Evolutionary conservation across 2,329 filamentous ascomycete species (phyloP).

Genomic region (Colletotrichum brevisporum): DNA sequence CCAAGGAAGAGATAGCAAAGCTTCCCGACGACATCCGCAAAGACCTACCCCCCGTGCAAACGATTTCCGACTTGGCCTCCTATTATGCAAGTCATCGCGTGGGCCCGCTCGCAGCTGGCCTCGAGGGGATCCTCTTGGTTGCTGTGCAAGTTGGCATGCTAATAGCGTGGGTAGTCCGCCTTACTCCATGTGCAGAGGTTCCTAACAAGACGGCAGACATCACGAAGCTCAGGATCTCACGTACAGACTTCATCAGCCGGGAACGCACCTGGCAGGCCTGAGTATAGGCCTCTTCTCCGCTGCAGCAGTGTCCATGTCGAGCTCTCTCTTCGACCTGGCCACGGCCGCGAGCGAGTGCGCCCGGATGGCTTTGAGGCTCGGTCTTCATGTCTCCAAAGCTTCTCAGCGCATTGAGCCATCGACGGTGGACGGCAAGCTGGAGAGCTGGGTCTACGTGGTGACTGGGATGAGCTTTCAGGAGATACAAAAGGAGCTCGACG

Average conservation of each 20-base stretch:
- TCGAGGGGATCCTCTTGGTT: neutral
- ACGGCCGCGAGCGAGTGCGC: conserved; percentile 57
- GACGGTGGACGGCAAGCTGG: conserved; percentile 43
- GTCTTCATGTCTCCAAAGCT: conserved; percentile 57
- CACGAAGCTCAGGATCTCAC: neutral
- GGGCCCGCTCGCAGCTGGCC: neutral
- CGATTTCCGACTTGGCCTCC: neutral
- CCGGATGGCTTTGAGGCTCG: conserved; percentile 61
- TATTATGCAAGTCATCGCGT: neutral
- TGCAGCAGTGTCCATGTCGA: conserved; percentile 58
- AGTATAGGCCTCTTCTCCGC: conserved; percentile 61
- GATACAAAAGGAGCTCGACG: conserved; percentile 56
- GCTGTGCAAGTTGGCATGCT: conserved; percentile 2
- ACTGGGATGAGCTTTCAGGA: conserved; percentile 48
- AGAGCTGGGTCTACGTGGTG: conserved; percentile 60
- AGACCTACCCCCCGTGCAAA: neutral
- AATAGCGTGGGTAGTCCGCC: neutral
- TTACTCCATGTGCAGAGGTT: neutral
- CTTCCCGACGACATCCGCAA: neutral
- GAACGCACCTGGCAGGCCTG: conserved; percentile 54
- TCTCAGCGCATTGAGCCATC: conserved; percentile 58
- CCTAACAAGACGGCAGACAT: neutral
- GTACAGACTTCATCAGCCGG: conserved; percentile 27
- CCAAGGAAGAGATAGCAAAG: neutral
- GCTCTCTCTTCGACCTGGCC: conserved; percentile 55